Base-by-base conservation (phyloP, 306 rosid species). In the Dalbergia oliveri region DNA sequence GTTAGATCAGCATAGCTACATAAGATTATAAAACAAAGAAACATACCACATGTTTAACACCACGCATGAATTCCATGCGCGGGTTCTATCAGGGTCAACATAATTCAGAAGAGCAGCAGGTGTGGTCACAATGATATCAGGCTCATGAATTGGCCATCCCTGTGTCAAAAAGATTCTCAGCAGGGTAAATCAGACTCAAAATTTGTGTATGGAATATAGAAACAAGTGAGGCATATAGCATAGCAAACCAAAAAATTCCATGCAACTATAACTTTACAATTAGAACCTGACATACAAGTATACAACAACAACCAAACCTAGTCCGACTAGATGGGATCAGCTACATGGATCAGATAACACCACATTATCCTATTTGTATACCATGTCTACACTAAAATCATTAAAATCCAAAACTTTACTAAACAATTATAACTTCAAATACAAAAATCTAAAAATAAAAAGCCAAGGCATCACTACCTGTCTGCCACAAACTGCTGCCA, bases 51-150 rank as follows among this genome's bases (percentile, higher is more conserved):
- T 89, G 86, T 86, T 93, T 95, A 69, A 93, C 98, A 76, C 87
- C 84, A 51, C 73, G 91, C 90, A 90, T 76, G 83, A 95, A 95
- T 34, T 81, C 86, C 78, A 79, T 13, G 26, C 89, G n/a, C 88
- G 96, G 44, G 5, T 43, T 66, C 88, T 91, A 78, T 86, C 81
- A 41, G 87, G 85, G 9, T 91, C 98, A 71, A 95, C 88, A 83
- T 89, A 84, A 84, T 93, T 95, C 59, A 95, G 92, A 80, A 95
- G 96, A 62, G 99, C 96, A 53, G 92, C 98, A 31, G 99, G 99
- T 63, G 99, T 95, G 2, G 98, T 88, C 83, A 95, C 99, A 78
- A 94, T 79, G 66, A 94, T 81, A 76, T 94, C 94, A 9, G 99
- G 99, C 76, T 82, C 85, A 53, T 65, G 86, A 77, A 80, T 82